A percentile compares a stretch with the other conserved stretches of the same genome.
Conservation (phyloP, 2,329 filamentous ascomycete genomes). For the Fusarium sp. region DNA sequence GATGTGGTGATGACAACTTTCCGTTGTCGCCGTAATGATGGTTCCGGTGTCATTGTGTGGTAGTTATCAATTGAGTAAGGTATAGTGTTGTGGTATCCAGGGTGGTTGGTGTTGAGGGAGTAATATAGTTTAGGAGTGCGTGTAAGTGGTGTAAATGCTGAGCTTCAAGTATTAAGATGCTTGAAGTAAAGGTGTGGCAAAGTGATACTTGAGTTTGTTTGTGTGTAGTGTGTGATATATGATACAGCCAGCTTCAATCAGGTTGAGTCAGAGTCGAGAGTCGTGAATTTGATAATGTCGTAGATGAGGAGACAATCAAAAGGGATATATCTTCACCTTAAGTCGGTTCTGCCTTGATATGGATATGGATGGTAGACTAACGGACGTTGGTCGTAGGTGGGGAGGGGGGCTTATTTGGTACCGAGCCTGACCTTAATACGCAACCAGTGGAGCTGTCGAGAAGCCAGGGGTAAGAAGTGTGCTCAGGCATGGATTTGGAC, state of each 20-base stretch:
- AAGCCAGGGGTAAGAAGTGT: slow-evolving; percentile 38
- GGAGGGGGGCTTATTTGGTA: slow-evolving; percentile 46
- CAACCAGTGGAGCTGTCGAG: slow-evolving; percentile 42
- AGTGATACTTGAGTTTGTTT: slow-evolving; percentile 12
- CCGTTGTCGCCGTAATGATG: slow-evolving; percentile 42
- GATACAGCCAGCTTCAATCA: slow-evolving; percentile 24
- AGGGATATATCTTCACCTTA: slow-evolving; percentile 39
- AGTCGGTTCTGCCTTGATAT: slow-evolving; percentile 43
- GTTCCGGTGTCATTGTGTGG: slow-evolving; percentile 33
- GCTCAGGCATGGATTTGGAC: slow-evolving; percentile 24
- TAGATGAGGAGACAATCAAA: slow-evolving; percentile 29
- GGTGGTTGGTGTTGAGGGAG: slow-evolving; percentile 2
- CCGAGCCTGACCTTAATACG: slow-evolving; percentile 45
- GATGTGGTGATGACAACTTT: slow-evolving; percentile 44
- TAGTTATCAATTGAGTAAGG: slow-evolving; percentile 11
- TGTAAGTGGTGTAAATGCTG: slow-evolving; percentile 28
- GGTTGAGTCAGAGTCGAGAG: slow-evolving; percentile 4
- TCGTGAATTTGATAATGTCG: not conserved
- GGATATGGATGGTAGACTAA: slow-evolving; percentile 40
- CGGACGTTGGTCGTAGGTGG: slow-evolving; percentile 38
- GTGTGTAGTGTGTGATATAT: slow-evolving; percentile 17
- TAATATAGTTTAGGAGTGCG: slow-evolving; percentile 11
- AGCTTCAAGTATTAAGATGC: slow-evolving; percentile 8
- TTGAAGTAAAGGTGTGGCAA: slow-evolving; percentile 6
- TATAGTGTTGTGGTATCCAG: slow-evolving; percentile 7